These are phyloP conservation scores for Cordyceps cicadae DNA, from an alignment of 2,329 filamentous ascomycete species.

Conservation along the genomic window DNA sequence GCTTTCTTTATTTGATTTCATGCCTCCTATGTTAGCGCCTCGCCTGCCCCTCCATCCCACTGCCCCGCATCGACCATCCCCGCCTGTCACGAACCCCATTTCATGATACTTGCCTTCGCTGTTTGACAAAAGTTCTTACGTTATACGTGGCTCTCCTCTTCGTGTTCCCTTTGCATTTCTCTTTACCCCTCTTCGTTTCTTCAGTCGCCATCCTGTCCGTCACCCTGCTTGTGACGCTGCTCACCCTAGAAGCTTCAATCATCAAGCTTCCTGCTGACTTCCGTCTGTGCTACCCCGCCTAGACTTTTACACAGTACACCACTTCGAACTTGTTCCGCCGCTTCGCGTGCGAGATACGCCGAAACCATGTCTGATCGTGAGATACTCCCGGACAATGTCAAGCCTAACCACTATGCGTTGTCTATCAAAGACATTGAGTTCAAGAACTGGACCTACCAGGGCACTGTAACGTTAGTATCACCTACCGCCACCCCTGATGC, in stretches of 20 bases:
- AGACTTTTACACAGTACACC: conserved; percentile 1
- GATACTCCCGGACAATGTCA: conserved; percentile 56
- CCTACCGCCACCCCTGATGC: not conserved
- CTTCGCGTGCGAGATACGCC: conserved; percentile 9
- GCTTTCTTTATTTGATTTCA: not conserved
- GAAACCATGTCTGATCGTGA: conserved; percentile 50
- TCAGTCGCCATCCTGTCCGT: not conserved
- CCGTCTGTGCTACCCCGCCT: not conserved
- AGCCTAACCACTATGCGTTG: conserved; percentile 78
- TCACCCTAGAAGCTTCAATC: not conserved
- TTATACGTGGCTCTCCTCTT: not conserved
- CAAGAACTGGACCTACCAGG: conserved; percentile 66
- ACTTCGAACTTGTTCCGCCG: conserved; percentile 3
- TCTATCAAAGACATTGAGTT: conserved; percentile 79
- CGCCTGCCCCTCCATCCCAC: conserved; percentile 4
- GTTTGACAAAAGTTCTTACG: conserved; percentile 2
- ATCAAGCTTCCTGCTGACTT: conserved; percentile 6
- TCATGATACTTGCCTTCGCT: not conserved
- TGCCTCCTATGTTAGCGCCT: not conserved
- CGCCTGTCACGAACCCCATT: not conserved
- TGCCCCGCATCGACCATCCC: conserved; percentile 2
- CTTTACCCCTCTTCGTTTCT: not conserved
- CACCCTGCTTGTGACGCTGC: not conserved
- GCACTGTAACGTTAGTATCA: conserved; percentile 53
- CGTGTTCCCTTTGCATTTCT: not conserved